Evolutionary conservation across 2,329 filamentous ascomycete species (phyloP), one percentile per base, ranked within the genome.

Genomic region (Clonostachys sp.): DNA sequence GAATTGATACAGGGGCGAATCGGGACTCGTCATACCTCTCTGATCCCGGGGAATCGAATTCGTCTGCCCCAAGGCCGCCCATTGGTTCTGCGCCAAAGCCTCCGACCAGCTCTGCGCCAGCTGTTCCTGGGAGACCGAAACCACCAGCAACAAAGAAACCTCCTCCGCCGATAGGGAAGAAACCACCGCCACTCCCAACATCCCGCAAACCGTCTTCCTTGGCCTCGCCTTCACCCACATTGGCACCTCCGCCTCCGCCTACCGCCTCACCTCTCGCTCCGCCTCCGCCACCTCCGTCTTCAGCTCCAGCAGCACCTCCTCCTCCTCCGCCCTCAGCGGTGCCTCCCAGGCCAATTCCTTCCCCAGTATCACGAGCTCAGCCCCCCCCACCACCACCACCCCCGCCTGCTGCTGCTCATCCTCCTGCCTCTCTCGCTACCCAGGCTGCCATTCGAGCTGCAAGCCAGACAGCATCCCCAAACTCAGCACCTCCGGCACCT

Each of bases 101-200:
- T 42, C 84, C 87, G 10, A 68, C 76, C 36, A 70, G 67, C 43
- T 74, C 78, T 38, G 80, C 81, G 34, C 84, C 87, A 43, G 71
- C 74, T 7, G 68, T 83, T 35, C 83, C 83, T 4, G 72, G 75
- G 16, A 70, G 80, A 17, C 72, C 82, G n/a, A 49, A 46, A 34
- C 48, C 48, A 12, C 48, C 48, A 9, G 36, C 44, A 13, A 44
- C 16, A n/a, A 51, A 51, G 47, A 82, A 80, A 58, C 85, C 84
- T 47, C 89, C 89, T 35, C 90, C 90, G 33, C 88, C 86, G 6
- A 77, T 89, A 56, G 87, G 86, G 50, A 91, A 90, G 73, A 91
- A 91, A 60, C 81, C 80, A 35, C 82, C 83, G 24, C 80, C 82
- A 40, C 75, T 79, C 45, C 83, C 82, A 46, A 75, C 72, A 50